Evolutionary conservation across 129 eudicot genomes (phyloP), one percentile per base, ranked within the genome.

Genomic region (Apium graveolens): DNA sequence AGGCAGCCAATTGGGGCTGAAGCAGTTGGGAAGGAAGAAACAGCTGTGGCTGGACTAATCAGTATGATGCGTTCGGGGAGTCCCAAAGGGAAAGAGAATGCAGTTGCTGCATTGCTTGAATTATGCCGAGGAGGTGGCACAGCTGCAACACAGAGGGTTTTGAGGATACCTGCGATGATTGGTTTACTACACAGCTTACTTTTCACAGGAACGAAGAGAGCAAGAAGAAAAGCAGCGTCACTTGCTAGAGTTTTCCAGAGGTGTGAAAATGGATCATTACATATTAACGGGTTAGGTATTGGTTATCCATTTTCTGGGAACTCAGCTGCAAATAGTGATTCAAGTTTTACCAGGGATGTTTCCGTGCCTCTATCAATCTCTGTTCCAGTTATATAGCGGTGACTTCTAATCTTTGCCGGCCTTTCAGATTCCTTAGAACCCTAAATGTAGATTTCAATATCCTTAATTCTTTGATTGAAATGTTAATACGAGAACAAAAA

Each of bases 51-150:
- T 4, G 91, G 95, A 45, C 43, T 93, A 46, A 77, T 85, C 0
- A 86, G 86, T 32, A 87, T 93, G 92, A 91, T 93, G 97, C 72
- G 91, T 29, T 78, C 89, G 43, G 97, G 96, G 45, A 93, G 89
- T 1, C 97, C 97, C 0, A 83, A 90, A 68, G 97, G 86, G 4
- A 91, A 93, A 63, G 98, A 93, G 70, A 91, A 87, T 32, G 98
- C 97, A 0, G 98, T 91, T 39, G 91, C 96, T 21, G 97, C 96
- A 2, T 76, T 93, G 66, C 96, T 93, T n/a, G 96, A 93, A 69
- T 63, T 93, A 34, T 89, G 98, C 74, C 86, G 95, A 45, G 78
- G 89, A 20, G 98, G 98, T 37, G 95, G 98, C 24, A 78, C 88
- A 5, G 78, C 86, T 73, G 85, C 91, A 11, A 86, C 90, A 0